These are phyloP conservation scores for Alternaria ethzedia DNA, from an alignment of 2,329 filamentous ascomycete species.

Conservation along the genomic window DNA sequence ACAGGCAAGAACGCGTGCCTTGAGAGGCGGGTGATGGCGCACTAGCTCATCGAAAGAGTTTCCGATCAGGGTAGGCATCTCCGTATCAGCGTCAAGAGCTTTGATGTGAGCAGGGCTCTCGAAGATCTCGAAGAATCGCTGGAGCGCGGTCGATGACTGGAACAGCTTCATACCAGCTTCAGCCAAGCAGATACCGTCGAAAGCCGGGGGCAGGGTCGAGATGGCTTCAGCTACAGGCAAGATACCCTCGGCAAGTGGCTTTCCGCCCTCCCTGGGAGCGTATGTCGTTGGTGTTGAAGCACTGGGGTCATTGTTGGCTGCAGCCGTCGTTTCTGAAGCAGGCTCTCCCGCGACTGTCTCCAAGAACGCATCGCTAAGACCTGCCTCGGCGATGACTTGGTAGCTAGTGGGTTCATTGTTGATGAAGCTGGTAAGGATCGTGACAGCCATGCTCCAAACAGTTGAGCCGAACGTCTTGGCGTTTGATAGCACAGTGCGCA, in stretches of 20 bases:
- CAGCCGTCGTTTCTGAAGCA: slow-evolving; percentile 25
- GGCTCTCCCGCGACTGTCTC: slow-evolving; percentile 71
- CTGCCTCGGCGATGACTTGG: slow-evolving; percentile 91
- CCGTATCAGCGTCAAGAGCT: slow-evolving; percentile 76
- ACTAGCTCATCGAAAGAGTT: slow-evolving; percentile 91
- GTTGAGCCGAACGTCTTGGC: slow-evolving; percentile 83
- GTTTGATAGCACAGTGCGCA: slow-evolving; percentile 83
- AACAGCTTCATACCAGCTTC: slow-evolving; percentile 87
- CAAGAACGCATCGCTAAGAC: slow-evolving; percentile 84
- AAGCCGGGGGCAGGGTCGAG: slow-evolving; percentile 80
- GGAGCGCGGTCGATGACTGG: slow-evolving; percentile 78
- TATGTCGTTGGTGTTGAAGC: slow-evolving; percentile 22
- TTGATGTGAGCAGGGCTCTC: slow-evolving; percentile 89
- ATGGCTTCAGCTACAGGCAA: slow-evolving; percentile 90
- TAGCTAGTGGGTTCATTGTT: slow-evolving; percentile 99
- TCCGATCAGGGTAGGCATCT: slow-evolving; percentile 76
- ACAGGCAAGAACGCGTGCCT: slow-evolving; percentile 80
- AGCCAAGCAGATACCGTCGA: slow-evolving; percentile 94
- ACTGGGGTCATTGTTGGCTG: slow-evolving; percentile 21
- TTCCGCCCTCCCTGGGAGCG: slow-evolving; percentile 30
- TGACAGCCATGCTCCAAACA: slow-evolving; percentile 94
- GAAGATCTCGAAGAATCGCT: slow-evolving; percentile 94
- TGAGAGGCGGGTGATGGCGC: slow-evolving; percentile 86
- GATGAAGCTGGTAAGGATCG: slow-evolving; percentile 92
- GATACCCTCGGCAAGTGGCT: slow-evolving; percentile 70